phyloP scores from a whole-genome alignment of 2,329 filamentous ascomycete genomes.

The Curvularia verruculosa region DNA sequence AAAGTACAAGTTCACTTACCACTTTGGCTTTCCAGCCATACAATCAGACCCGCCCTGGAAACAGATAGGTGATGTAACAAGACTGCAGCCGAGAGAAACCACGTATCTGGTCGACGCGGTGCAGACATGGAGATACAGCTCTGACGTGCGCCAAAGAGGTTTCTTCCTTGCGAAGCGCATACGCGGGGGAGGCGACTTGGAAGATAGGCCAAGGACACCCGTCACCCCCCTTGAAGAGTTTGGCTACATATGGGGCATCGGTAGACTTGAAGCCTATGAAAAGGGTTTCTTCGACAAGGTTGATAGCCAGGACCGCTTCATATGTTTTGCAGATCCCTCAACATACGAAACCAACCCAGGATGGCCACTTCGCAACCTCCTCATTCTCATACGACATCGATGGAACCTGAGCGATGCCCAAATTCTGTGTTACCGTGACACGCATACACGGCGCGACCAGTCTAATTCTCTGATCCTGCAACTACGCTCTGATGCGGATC shows the following conservation, averaged over 20 bases:
- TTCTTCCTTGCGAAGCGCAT: constrained; percentile 94
- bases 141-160: constrained; percentile 83
- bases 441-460: constrained; percentile 76
- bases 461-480: constrained; percentile 79
- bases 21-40: constrained; percentile 93
- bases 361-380: constrained; percentile 89
- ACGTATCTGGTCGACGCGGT: constrained; percentile 79
- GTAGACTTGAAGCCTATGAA: constrained; percentile 78
- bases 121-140: constrained; percentile 83
- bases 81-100: constrained; percentile 72
- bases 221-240: constrained; percentile 61
- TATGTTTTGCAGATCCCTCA: constrained; percentile 91
- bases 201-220: constrained; percentile 53
- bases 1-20: constrained; percentile 97
- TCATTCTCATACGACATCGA: constrained; percentile 81
- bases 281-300: constrained; percentile 82
- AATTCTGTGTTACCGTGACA: constrained; percentile 89
- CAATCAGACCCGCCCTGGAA: constrained; percentile 89
- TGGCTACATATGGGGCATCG: constrained; percentile 78
- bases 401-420: constrained; percentile 80
- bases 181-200: constrained; percentile 41
- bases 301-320: constrained; percentile 74
- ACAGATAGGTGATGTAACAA: constrained; percentile 43
- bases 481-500: constrained; percentile 31
- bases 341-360: constrained; percentile 86